These are phyloP conservation scores for Cenchrus americanus DNA, from an alignment of 176 grass and related monocot species.

Conservation along the genomic window DNA sequence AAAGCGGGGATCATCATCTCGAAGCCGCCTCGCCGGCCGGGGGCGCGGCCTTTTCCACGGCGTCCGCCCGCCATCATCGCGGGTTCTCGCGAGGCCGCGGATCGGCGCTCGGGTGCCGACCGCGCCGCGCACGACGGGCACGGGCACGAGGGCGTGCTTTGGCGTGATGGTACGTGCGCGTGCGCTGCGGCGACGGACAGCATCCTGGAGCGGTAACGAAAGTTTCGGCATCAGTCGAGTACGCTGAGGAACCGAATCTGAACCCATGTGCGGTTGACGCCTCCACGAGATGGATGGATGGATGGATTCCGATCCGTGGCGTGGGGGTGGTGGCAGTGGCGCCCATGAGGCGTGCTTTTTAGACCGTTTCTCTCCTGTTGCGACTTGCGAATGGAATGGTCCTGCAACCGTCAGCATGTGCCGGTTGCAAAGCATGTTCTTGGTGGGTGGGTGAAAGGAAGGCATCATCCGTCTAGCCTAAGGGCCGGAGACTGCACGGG, in stretches of 20 bases:
- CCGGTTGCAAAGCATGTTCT: background rate
- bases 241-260: background rate
- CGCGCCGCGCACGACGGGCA: background rate
- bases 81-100: background rate
- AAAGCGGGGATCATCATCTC: conserved; percentile 24
- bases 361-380: background rate
- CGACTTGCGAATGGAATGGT: background rate
- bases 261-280: conserved; percentile 18
- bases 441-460: background rate
- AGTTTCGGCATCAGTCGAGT: background rate
- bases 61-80: conserved; percentile 51
- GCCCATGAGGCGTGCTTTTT: conserved; percentile 18
- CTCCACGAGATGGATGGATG: background rate
- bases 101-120: conserved; percentile 4
- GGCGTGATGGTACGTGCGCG: background rate
- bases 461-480: background rate
- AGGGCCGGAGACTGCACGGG: background rate
- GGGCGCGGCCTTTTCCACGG: background rate
- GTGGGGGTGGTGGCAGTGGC: background rate
- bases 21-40: no score
- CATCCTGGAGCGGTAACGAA: background rate
- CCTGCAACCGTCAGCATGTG: background rate
- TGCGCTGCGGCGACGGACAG: conserved; percentile 10
- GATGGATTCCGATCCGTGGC: background rate
- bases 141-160: background rate